Conservation (phyloP, 164 flowering plant species). For the Chimonanthus praecox region DNA sequence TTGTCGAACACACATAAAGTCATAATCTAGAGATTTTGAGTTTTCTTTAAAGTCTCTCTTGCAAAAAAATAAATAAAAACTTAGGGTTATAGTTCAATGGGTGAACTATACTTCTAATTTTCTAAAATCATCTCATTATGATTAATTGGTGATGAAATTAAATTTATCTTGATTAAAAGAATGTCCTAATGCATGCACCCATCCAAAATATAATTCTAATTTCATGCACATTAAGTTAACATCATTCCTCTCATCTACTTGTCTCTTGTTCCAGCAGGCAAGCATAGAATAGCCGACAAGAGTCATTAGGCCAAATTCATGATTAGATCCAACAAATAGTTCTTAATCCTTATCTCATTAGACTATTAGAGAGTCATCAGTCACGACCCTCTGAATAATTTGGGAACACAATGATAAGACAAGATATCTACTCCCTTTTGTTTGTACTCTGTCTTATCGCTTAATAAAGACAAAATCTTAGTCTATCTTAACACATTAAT, state of each 20-base stretch:
- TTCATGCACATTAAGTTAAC: neutral
- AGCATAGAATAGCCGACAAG: neutral
- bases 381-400: neutral
- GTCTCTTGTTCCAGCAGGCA: neutral
- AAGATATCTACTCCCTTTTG: neutral
- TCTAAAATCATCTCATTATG: no score
- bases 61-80: no score
- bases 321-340: neutral
- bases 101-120: no score
- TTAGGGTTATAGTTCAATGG: no score
- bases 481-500: neutral
- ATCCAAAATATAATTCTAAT: no score
- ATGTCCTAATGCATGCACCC: neutral
- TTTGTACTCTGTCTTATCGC: neutral
- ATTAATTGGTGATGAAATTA: no score
- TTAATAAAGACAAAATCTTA: neutral
- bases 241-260: neutral
- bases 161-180: no score
- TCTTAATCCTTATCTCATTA: no score
- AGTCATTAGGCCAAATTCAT: neutral
- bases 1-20: no score
- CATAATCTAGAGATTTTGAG: no score
- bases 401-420: neutral
- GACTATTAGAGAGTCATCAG: neutral
- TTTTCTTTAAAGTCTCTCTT: no score